A percentile compares a stretch with the other conserved stretches of the same genome.
These are phyloP conservation scores for Wakefieldia striispora DNA, from an alignment of 768 basidiomycete genomes.

Conservation along the genomic window DNA sequence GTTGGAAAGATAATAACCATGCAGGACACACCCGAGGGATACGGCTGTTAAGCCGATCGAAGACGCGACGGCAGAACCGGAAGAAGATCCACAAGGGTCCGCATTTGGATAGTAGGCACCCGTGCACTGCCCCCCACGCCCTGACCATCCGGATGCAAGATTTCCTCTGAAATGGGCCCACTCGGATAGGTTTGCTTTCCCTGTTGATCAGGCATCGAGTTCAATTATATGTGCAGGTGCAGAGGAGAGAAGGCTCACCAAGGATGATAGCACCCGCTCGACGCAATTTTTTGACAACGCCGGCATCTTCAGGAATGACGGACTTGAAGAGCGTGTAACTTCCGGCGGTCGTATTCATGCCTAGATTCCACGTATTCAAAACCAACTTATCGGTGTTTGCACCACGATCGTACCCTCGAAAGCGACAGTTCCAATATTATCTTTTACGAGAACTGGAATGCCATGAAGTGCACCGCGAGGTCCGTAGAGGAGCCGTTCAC, in stretches of 20 bases:
- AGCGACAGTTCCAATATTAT: conserved; percentile 32
- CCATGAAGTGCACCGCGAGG: conserved; percentile 36
- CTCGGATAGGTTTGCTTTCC: conserved; percentile 57
- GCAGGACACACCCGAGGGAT: conserved; percentile 34
- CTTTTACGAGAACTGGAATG: conserved; percentile 39
- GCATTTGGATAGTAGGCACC: conserved; percentile 50
- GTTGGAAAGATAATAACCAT: background rate
- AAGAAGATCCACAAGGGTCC: conserved; percentile 57
- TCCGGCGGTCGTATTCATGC: conserved; percentile 44
- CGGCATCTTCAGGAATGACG: conserved; percentile 34
- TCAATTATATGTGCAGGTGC: background rate
- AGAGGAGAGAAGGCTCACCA: conserved; percentile 12
- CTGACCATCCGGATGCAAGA: conserved; percentile 55
- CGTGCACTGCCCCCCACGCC: conserved; percentile 49
- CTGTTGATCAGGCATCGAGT: conserved; percentile 21
- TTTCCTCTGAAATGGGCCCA: conserved; percentile 49
- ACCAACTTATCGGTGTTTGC: too few species aligned
- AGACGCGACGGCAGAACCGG: conserved; percentile 55
- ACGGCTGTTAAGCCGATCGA: conserved; percentile 53
- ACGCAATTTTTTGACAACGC: conserved; percentile 31
- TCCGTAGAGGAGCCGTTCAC: conserved; percentile 28
- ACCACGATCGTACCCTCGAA: conserved; percentile 19
- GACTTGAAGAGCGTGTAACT: conserved; percentile 37
- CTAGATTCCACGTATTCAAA: conserved; percentile 10
- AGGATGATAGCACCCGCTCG: conserved; percentile 36